Conservation (phyloP, 257 asterid genomes). For the Nicotiana sylvestris region DNA sequence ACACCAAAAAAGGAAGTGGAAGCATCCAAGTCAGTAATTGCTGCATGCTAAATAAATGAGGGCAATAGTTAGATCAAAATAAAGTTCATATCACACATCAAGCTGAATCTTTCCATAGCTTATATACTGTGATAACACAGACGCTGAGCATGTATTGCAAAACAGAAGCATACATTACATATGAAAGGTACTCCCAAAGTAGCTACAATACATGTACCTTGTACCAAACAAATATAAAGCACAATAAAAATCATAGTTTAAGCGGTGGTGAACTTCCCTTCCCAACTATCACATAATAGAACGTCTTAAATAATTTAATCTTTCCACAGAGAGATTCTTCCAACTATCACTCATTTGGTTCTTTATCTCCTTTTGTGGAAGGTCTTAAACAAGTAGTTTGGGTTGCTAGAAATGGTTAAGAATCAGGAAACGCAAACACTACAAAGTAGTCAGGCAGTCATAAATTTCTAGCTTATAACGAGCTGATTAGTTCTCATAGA, state of each 20-base stretch:
- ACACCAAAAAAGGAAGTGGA: slow-evolving; percentile 94
- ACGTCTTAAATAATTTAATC: background rate
- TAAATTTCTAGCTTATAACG: background rate
- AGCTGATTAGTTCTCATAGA: background rate
- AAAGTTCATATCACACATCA: background rate
- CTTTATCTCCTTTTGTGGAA: background rate
- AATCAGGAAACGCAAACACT: background rate
- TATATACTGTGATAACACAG: background rate
- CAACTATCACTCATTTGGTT: background rate
- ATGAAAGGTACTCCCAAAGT: background rate
- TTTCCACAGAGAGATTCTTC: background rate
- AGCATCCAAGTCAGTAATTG: slow-evolving; percentile 67
- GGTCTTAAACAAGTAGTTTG: background rate
- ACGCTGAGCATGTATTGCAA: background rate
- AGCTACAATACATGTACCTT: background rate
- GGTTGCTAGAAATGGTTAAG: background rate
- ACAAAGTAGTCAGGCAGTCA: background rate
- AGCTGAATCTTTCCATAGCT: background rate
- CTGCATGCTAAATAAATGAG: slow-evolving; percentile 64
- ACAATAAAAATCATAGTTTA: background rate
- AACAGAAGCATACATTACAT: background rate
- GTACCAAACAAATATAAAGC: background rate
- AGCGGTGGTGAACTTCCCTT: background rate
- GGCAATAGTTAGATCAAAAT: slow-evolving; percentile 4
- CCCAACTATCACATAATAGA: background rate